Conservation (phyloP, 2,329 filamentous ascomycete genomes). For the Bipolaris zeicola region DNA sequence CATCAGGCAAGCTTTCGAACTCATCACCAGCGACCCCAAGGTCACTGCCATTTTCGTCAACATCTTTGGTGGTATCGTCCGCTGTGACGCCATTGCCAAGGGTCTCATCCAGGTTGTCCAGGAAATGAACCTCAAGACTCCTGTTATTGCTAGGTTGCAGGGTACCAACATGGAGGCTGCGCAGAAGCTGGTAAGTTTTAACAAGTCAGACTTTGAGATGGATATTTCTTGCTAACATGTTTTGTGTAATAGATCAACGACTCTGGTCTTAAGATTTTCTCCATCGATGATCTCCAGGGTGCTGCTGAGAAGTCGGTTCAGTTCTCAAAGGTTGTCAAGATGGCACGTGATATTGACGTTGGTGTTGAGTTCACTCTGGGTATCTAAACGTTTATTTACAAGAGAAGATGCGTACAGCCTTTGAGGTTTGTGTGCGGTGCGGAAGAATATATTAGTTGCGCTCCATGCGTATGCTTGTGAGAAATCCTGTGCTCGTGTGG, state of each 20-base stretch:
- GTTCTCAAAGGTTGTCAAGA: constrained; percentile 99
- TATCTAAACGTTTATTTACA: constrained; percentile 65
- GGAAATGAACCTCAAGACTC: constrained; percentile 92
- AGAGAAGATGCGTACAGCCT: not conserved
- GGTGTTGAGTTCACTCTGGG: constrained; percentile 71
- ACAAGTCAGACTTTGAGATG: not conserved
- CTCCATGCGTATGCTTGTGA: no score
- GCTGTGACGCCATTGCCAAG: constrained; percentile 95
- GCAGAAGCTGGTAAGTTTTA: constrained; percentile 69
- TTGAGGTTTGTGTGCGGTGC: not conserved
- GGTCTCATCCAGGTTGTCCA: constrained; percentile 94
- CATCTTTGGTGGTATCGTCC: constrained; percentile 98
- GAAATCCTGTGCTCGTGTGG: no score
- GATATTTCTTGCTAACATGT: constrained; percentile 14
- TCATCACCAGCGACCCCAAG: constrained; percentile 98
- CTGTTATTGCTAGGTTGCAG: constrained; percentile 95
- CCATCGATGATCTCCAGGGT: constrained; percentile 95
- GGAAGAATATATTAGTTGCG: not conserved
- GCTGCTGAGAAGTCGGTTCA: constrained; percentile 98
- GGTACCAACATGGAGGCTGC: constrained; percentile 98
- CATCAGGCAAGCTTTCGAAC: constrained; percentile 96
- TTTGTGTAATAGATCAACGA: constrained; percentile 73
- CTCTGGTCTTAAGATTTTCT: constrained; percentile 99
- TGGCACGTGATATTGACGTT: constrained; percentile 96
- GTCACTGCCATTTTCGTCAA: constrained; percentile 99